A percentile compares a stretch with the other conserved stretches of the same genome.
Evolutionary conservation across 2,329 filamentous ascomycete genomes (phyloP).

Genomic region (Cladosporium austrohemisphaericum): DNA sequence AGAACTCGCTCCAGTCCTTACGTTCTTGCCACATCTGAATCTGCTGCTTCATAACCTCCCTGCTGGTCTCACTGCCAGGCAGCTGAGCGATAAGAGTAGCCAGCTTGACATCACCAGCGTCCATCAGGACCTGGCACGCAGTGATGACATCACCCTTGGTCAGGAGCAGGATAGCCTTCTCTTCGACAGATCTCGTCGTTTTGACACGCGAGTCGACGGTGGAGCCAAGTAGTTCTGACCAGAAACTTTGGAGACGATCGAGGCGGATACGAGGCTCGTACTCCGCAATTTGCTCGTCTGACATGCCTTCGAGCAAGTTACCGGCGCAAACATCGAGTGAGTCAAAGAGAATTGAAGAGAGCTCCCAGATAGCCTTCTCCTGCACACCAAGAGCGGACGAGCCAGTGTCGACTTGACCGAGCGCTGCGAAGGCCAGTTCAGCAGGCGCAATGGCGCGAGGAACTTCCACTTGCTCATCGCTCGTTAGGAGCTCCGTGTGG

Average conservation of each 20-base stretch:
- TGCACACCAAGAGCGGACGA: conserved; percentile 40
- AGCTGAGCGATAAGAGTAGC: conserved; percentile 81
- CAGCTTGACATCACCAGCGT: conserved; percentile 75
- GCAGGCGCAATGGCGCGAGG: conserved; percentile 55
- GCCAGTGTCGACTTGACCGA: conserved; percentile 37
- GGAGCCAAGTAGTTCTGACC: conserved; percentile 44
- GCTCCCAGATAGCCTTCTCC: conserved; percentile 76
- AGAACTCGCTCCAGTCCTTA: conserved; percentile 83
- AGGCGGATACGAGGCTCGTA: conserved; percentile 43
- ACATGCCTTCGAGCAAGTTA: conserved; percentile 36
- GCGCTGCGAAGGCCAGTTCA: conserved; percentile 48
- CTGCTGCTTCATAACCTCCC: conserved; percentile 73
- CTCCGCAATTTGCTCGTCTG: conserved; percentile 40
- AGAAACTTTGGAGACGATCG: conserved; percentile 66
- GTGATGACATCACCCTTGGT: conserved; percentile 75
- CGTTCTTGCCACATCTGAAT: conserved; percentile 79
- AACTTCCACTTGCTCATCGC: conserved; percentile 39
- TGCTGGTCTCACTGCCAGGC: conserved; percentile 65
- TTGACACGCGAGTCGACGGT: conserved; percentile 47
- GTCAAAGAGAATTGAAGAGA: conserved; percentile 85
- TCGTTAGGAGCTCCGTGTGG: conserved; percentile 5
- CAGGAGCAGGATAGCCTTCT: conserved; percentile 77
- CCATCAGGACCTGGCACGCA: conserved; percentile 74
- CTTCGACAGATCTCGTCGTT: conserved; percentile 64
- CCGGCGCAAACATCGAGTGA: conserved; percentile 40